Evolutionary conservation across 306 rosid genomes (phyloP).

Genomic region (Parietaria judaica): DNA sequence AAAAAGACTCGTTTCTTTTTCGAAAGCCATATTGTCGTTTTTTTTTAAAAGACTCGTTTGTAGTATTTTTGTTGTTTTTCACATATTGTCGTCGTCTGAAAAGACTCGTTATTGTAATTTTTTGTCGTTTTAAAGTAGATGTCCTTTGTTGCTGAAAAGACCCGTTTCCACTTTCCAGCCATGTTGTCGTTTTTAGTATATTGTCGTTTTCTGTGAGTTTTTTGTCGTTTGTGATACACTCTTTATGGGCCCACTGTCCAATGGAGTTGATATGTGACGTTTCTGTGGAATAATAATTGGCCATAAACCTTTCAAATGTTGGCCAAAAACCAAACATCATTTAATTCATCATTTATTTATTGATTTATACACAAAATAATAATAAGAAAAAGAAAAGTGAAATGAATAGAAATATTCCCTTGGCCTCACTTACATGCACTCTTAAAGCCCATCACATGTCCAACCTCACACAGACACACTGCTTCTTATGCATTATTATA

Average conservation of each 20-base stretch:
- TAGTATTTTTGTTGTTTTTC: no score
- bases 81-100: no score
- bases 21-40: no score
- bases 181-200: no score
- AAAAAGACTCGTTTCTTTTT: no score
- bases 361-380: background rate
- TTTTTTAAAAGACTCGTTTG: no score
- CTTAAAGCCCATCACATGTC: conserved; percentile 18
- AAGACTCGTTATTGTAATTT: no score
- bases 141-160: no score
- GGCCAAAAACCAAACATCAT: conserved; percentile 1
- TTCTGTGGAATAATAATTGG: conserved; percentile 2
- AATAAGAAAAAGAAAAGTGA: background rate
- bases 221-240: no score
- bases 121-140: no score
- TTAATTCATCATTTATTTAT: background rate
- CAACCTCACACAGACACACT: conserved; percentile 7
- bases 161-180: no score
- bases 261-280: background rate
- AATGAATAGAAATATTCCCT: conserved; percentile 5
- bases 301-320: background rate
- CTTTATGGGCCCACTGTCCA: background rate
- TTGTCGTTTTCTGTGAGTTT: no score
- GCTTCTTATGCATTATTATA: conserved; percentile 1
- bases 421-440: conserved; percentile 12